phyloP scores from a whole-genome alignment of 1,284 basidiomycete species.

The Omphalotus olearius region DNA sequence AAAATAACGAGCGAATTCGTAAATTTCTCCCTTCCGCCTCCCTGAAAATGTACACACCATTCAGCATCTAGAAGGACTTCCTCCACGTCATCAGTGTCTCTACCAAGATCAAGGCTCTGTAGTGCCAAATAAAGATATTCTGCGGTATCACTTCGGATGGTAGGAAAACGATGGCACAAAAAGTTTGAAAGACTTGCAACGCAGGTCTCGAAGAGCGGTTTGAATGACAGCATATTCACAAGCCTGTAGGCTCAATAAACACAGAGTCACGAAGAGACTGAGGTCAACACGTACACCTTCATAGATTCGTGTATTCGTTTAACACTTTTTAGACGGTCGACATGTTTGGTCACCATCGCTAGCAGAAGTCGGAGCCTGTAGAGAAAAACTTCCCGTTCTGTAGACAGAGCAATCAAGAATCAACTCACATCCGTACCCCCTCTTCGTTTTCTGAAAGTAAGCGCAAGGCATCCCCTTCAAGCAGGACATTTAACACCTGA shows the following conservation, averaged over 20 bases:
- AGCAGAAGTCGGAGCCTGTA: slow-evolving; percentile 44
- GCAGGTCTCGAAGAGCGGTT: slow-evolving; percentile 42
- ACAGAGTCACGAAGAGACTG: not conserved
- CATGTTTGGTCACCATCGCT: slow-evolving; percentile 52
- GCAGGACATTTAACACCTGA: slow-evolving; percentile 68
- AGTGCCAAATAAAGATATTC: slow-evolving; percentile 77
- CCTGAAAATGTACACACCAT: slow-evolving; percentile 50
- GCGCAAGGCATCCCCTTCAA: slow-evolving; percentile 60
- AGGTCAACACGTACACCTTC: slow-evolving; percentile 59
- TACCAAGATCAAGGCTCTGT: slow-evolving; percentile 61
- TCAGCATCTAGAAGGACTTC: slow-evolving; percentile 77
- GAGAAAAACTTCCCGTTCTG: slow-evolving; percentile 11
- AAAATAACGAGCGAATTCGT: not conserved
- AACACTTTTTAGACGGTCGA: slow-evolving; percentile 69
- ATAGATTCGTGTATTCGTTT: slow-evolving; percentile 75
- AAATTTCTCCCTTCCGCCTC: too few relatives aligned
- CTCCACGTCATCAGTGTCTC: slow-evolving; percentile 68
- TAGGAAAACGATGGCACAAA: slow-evolving; percentile 75
- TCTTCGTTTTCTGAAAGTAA: slow-evolving; percentile 37
- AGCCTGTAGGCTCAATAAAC: slow-evolving; percentile 37
- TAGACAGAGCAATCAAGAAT: not conserved
- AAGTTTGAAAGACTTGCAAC: slow-evolving; percentile 50
- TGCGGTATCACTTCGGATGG: slow-evolving; percentile 74
- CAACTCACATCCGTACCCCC: slow-evolving; percentile 47
- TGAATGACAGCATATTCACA: slow-evolving; percentile 56